A percentile compares a stretch with the other conserved stretches of the same genome.
These are phyloP conservation scores for Calophaca sinica DNA, from an alignment of 306 rosid species.

Conservation along the genomic window DNA sequence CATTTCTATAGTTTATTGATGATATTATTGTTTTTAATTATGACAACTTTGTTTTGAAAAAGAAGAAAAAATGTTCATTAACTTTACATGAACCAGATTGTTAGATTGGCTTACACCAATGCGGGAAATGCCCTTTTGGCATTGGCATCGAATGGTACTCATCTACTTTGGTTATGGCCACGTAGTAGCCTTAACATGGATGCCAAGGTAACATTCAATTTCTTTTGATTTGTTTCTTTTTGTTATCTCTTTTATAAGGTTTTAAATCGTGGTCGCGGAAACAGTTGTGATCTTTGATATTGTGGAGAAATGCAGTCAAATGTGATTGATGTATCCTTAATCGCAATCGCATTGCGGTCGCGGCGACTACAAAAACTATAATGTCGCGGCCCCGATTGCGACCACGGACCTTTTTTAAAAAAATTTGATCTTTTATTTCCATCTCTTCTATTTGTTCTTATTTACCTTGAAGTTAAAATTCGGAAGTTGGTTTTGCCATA, in stretches of 20 bases:
- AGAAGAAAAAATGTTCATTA: neutral
- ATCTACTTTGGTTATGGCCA: constrained; percentile 35
- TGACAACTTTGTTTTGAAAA: neutral
- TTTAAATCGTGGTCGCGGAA: too few species aligned
- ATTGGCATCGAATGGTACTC: constrained; percentile 31
- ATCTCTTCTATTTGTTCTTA: neutral
- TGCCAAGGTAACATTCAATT: constrained; percentile 30
- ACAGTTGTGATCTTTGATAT: too few species aligned
- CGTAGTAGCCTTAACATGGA: neutral
- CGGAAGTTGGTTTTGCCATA: neutral
- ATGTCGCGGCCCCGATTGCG: too few species aligned
- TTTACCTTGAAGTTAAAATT: neutral
- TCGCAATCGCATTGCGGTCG: too few species aligned
- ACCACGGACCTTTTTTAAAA: too few species aligned
- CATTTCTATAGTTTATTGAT: neutral
- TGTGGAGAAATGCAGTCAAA: too few species aligned
- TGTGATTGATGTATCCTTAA: too few species aligned
- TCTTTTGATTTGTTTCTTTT: constrained; percentile 5
- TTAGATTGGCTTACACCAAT: constrained; percentile 7
- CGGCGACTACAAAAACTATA: too few species aligned
- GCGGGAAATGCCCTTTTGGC: constrained; percentile 15
- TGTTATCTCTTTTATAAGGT: too few species aligned
- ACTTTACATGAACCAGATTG: constrained; percentile 32
- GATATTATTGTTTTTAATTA: too few species aligned
- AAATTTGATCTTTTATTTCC: too few species aligned